phyloP scores from a whole-genome alignment of 2,329 filamentous ascomycete genomes.

The Fusarium beomiforme region DNA sequence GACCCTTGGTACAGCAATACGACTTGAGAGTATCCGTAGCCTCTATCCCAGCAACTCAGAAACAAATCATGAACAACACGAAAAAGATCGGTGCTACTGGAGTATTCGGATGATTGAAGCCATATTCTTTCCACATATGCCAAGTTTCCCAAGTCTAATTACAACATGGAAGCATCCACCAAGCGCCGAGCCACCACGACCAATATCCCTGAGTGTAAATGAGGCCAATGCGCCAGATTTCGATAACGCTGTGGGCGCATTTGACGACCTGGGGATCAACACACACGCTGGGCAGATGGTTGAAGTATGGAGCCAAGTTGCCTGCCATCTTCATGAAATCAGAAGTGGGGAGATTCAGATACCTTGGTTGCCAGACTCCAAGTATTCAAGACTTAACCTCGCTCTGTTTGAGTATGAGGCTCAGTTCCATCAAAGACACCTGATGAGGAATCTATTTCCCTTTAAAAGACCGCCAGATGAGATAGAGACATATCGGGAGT shows the following conservation, averaged over 20 bases:
- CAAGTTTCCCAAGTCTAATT: not conserved
- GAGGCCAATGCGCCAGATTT: not conserved
- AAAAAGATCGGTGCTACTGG: not conserved
- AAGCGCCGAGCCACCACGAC: not conserved
- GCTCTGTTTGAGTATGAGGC: conserved; percentile 10
- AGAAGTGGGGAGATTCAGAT: not conserved
- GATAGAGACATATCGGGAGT: not conserved
- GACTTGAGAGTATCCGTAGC: not conserved
- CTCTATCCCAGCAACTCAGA: not conserved
- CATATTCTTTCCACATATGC: not conserved
- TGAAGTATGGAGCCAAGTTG: not conserved
- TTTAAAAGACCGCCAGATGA: not conserved
- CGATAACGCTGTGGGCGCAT: not conserved
- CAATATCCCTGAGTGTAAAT: not conserved
- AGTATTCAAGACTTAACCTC: conserved; percentile 10
- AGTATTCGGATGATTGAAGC: not conserved
- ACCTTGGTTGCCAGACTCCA: conserved; percentile 10
- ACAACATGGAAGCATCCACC: not conserved
- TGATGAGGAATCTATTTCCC: conserved; percentile 9
- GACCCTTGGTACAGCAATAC: not conserved
- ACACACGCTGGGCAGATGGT: not conserved
- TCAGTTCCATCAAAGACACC: conserved; percentile 4
- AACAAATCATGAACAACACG: not conserved
- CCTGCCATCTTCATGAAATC: not conserved
- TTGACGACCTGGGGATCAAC: not conserved